Evolutionary conservation across 306 rosid genomes (phyloP).

Genomic region (Trichosanthes truncata): DNA sequence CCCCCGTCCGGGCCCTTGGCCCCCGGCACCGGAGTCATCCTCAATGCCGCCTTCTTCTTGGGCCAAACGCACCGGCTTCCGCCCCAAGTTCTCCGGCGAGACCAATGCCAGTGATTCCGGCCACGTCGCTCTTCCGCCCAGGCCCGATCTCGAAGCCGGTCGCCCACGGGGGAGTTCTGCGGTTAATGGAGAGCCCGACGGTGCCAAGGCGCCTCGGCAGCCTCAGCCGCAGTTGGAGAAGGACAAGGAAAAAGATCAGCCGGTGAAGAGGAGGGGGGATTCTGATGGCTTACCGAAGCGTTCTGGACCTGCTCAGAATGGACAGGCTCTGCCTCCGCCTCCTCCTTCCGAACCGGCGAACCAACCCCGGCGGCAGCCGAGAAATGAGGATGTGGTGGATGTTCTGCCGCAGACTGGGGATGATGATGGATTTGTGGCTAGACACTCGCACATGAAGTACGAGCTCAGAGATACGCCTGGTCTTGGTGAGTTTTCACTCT

Average conservation of each 20-base stretch:
- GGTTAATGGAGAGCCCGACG: slow-evolving; percentile 32
- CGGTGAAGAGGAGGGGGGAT: slow-evolving; percentile 55
- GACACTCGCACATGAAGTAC: slow-evolving; percentile 78
- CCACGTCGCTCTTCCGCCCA: slow-evolving; percentile 32
- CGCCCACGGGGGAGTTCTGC: slow-evolving; percentile 19
- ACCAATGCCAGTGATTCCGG: slow-evolving; percentile 59
- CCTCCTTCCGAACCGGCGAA: slow-evolving; percentile 22
- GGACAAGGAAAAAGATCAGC: slow-evolving; percentile 20
- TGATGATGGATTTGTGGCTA: slow-evolving; percentile 47
- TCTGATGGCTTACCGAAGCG: slow-evolving; percentile 52
- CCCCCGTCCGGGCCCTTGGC: slow-evolving; percentile 81
- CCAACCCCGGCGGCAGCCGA: slow-evolving; percentile 31
- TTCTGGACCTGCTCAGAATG: slow-evolving; percentile 30
- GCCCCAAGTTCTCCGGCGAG: slow-evolving; percentile 93
- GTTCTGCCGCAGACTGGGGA: slow-evolving; percentile 51
- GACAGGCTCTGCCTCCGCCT: slow-evolving; percentile 21
- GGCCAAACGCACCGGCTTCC: slow-evolving; percentile 89
- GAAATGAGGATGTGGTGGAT: slow-evolving; percentile 61
- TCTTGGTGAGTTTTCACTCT: slow-evolving; percentile 42
- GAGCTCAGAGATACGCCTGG: slow-evolving; percentile 92
- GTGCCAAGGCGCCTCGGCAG: slow-evolving; percentile 17
- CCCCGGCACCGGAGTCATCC: slow-evolving; percentile 39
- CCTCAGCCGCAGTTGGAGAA: slow-evolving; percentile 16
- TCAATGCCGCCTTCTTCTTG: slow-evolving; percentile 83
- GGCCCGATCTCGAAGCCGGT: slow-evolving; percentile 60